A percentile compares a stretch with the other conserved stretches of the same genome.
Conservation (phyloP, 2,329 filamentous ascomycete species). For the Zelopaecilomyces penicillatus region DNA sequence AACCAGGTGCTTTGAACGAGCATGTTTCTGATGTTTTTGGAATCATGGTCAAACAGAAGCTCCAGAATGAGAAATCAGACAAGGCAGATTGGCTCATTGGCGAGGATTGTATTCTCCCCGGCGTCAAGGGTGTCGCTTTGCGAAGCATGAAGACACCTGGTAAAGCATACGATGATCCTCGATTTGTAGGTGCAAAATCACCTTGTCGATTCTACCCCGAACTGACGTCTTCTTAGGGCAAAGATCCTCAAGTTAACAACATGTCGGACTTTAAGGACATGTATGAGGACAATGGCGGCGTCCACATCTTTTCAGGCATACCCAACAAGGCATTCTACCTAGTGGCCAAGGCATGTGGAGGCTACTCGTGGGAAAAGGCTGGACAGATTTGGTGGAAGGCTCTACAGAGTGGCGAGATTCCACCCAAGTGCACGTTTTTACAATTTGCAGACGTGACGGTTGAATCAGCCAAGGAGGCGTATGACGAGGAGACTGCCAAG, state of each 20-base stretch:
- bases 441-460: constrained; percentile 43
- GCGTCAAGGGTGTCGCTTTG: constrained; percentile 41
- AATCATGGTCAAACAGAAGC: constrained; percentile 48
- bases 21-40: constrained; percentile 49
- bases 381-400: constrained; percentile 46
- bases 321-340: constrained; percentile 51
- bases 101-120: constrained; percentile 42
- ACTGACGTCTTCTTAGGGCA: constrained; percentile 27
- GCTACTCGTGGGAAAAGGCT: constrained; percentile 46
- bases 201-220: not conserved
- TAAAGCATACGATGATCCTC: constrained; percentile 43
- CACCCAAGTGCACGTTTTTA: constrained; percentile 33
- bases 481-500: constrained; percentile 32
- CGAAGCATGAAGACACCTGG: constrained; percentile 47
- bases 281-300: constrained; percentile 41
- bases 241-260: constrained; percentile 43
- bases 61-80: constrained; percentile 34
- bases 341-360: constrained; percentile 37
- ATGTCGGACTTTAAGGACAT: constrained; percentile 35
- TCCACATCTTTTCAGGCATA: constrained; percentile 49
- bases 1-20: constrained; percentile 49
- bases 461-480: constrained; percentile 35
- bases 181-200: constrained; percentile 30
- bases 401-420: constrained; percentile 34
- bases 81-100: constrained; percentile 48